Evolutionary conservation across 306 rosid genomes (phyloP), one percentile per base, ranked within the genome.

Genomic region (Corylus americana): DNA sequence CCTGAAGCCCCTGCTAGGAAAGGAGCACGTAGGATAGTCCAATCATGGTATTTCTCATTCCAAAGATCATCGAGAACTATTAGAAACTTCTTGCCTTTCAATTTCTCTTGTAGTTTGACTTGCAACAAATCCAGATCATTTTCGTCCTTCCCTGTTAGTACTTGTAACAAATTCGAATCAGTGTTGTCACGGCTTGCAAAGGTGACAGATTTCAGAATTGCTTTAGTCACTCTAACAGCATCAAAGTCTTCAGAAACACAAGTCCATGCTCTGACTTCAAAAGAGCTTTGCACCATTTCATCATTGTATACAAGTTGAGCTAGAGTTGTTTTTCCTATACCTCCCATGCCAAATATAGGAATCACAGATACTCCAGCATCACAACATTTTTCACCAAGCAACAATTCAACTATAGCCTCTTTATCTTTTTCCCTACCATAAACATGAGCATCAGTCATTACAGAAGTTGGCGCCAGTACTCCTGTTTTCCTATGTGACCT

Each of bases 351-450:
- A 3, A 72, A 8, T 31, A 79, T 72, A 1, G 82, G 25, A 9
- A 48, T 18, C 12, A 72, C n/a, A 6, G 27, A 35, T 0, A 62
- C 4, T 17, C n/a, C 37, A 2, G 64, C 35, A 39, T 1, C 48
- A 16, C 59, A 9, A 17, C n/a, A 4, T 11, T 74, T 83, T 6
- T 13, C 22, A 0, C 22, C 55, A 5, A 68, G 29, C 18, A 85
- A 27, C 11, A 77, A n/a, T 0, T 76, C 27, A 3, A 70, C 0
- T 0, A 81, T 17, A 31, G 39, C 13, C 1, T 10, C 0, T 22
- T 4, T 69, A 0, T 84, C 85, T 2, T 8, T 57, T 3, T 77
- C 83, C 45, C 85, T 77, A 31, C 83, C 85, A 70, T 51, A 51
- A 20, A 74, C 55, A 10, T 75, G 25, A 27, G 42, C n/a, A 16